Conservation (phyloP, 176 grass and related monocot species). For the Oryza australiensis region DNA sequence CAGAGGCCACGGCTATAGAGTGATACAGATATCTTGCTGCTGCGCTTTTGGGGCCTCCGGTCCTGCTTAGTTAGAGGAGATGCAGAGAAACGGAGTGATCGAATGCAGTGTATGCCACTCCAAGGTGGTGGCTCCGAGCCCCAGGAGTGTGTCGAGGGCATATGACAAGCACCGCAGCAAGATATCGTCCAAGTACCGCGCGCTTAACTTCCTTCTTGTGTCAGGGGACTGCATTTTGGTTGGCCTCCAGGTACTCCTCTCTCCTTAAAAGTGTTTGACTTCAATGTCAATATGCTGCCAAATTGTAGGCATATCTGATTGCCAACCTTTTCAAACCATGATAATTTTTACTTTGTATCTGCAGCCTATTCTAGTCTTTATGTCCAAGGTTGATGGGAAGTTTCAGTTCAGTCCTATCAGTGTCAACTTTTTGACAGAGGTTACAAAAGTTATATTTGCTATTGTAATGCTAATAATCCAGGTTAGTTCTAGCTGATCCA, state of each 20-base stretch:
- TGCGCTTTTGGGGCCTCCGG: not conserved
- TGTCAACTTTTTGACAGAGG: conserved; percentile 89
- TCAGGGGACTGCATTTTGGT: conserved; percentile 88
- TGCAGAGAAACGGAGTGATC: conserved; percentile 82
- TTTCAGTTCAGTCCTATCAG: conserved; percentile 96
- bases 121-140: conserved; percentile 64
- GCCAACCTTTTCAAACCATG: not conserved
- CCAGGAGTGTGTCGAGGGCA: conserved; percentile 78
- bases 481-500: conserved; percentile 49
- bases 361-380: conserved; percentile 98
- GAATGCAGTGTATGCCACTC: conserved; percentile 84
- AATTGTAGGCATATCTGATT: conserved; percentile 7
- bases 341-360: conserved; percentile 37
- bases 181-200: conserved; percentile 74
- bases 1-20: conserved; percentile 21
- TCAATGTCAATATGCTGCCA: not conserved
- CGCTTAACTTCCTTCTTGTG: conserved; percentile 72
- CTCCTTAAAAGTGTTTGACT: not conserved
- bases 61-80: conserved; percentile 38
- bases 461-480: conserved; percentile 84
- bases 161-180: conserved; percentile 86
- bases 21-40: conserved; percentile 8
- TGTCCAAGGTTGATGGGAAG: conserved; percentile 99
- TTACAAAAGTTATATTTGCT: conserved; percentile 91
- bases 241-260: conserved; percentile 73